Conservation (phyloP, 345 rosid genomes). For the Streptanthus diversifolius region DNA sequence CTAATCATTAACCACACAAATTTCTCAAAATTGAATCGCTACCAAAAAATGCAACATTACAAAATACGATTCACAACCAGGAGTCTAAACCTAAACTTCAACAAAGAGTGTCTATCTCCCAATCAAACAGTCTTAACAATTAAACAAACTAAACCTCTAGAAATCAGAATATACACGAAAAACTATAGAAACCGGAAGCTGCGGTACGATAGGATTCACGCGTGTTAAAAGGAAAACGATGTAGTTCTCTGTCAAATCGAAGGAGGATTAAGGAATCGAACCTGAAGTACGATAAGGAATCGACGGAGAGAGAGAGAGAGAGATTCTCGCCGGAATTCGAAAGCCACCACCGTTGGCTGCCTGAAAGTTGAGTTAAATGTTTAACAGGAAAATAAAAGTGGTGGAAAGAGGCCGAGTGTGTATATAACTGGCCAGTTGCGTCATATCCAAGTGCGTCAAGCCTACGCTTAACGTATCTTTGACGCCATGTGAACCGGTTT, state of each 20-base stretch:
- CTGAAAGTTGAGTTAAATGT: neutral
- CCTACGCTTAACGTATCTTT: neutral
- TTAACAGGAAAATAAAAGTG: neutral
- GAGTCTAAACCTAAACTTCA: neutral
- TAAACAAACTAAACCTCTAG: neutral
- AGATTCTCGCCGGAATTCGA: neutral
- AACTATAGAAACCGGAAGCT: neutral
- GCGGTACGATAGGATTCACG: conserved; percentile 12
- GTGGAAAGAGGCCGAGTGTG: neutral
- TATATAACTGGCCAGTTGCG: neutral
- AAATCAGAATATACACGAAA: neutral
- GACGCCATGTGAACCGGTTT: conserved; percentile 17
- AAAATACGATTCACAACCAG: too few species aligned
- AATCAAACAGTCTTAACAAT: neutral
- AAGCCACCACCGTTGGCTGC: neutral
- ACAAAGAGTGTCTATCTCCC: neutral
- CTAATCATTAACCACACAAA: neutral
- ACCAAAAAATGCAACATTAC: too few species aligned
- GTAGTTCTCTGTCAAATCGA: neutral
- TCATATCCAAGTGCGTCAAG: conserved; percentile 12
- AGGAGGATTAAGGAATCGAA: neutral
- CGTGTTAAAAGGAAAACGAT: neutral
- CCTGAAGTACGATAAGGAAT: neutral
- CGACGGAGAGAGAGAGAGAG: conserved; percentile 9
- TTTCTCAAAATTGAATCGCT: neutral